Evolutionary conservation across 148 eudicot species (phyloP).

Genomic region (Mesembryanthemum crystallinum): DNA sequence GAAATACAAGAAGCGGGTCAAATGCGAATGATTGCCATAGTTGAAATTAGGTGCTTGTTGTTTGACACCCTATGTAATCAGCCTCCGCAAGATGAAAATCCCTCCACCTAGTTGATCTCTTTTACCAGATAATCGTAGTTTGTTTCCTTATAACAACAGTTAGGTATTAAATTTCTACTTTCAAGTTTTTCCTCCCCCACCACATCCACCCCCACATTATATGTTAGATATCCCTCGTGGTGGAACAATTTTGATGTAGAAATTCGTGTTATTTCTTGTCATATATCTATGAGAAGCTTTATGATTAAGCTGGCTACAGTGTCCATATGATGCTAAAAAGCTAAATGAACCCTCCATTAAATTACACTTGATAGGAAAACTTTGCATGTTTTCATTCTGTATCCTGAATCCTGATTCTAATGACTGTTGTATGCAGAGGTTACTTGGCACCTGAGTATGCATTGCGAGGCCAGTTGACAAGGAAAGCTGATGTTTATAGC

Average conservation of each 20-base stretch:
- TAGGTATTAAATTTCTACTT: too few species aligned
- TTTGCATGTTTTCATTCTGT: background rate
- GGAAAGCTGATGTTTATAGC: slow-evolving; percentile 84
- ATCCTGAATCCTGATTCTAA: slow-evolving; percentile 5
- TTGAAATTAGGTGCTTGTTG: background rate
- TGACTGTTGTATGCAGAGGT: slow-evolving; percentile 50
- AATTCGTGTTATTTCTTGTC: background rate
- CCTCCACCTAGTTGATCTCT: background rate
- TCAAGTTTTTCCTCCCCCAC: too few species aligned
- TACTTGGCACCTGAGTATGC: slow-evolving; percentile 97
- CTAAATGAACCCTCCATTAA: background rate
- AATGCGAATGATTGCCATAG: background rate
- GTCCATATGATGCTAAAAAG: background rate
- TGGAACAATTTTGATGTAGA: background rate
- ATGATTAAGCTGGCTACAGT: background rate
- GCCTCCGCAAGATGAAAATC: background rate
- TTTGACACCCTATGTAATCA: background rate
- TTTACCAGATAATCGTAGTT: background rate
- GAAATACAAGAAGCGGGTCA: background rate
- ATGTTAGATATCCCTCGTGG: background rate
- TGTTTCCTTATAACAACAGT: background rate
- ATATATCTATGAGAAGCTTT: background rate
- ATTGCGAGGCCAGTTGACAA: slow-evolving; percentile 63
- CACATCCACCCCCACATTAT: background rate
- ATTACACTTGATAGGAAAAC: background rate